Percentiles rank a stretch among this genome's conserved stretches.
Conservation (phyloP, 345 rosid genomes). For the Clausena lansium region DNA sequence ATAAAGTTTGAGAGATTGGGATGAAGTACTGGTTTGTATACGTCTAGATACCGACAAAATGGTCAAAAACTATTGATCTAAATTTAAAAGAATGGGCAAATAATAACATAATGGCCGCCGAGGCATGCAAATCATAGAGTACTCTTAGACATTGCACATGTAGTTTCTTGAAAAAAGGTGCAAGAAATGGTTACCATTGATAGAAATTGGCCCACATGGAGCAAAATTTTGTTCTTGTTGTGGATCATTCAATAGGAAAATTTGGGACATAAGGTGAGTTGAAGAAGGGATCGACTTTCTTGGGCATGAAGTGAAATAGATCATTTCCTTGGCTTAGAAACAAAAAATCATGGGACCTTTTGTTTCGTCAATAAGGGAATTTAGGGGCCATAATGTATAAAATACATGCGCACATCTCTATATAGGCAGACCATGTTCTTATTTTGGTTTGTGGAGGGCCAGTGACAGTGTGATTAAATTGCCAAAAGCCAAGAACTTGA, state of each 20-base stretch:
- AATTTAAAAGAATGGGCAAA: neutral
- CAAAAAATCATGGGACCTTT: slow-evolving; percentile 23
- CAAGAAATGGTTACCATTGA: neutral
- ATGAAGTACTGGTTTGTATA: neutral
- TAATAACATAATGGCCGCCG: neutral
- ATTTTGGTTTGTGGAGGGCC: neutral
- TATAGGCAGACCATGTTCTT: neutral
- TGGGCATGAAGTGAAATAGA: slow-evolving; percentile 1
- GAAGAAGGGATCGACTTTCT: neutral
- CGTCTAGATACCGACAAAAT: neutral
- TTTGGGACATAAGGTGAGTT: neutral
- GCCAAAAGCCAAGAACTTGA: slow-evolving; percentile 18
- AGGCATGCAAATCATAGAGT: neutral
- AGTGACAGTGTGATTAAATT: neutral
- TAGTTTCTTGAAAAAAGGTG: neutral
- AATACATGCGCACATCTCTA: neutral
- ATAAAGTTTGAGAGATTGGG: neutral
- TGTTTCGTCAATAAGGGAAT: slow-evolving; percentile 8
- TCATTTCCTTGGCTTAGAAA: slow-evolving; percentile 3
- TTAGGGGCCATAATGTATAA: slow-evolving; percentile 18
- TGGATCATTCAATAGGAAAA: neutral
- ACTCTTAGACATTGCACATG: neutral
- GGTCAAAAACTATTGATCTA: neutral
- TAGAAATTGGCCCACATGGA: neutral
- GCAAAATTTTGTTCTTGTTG: neutral